Base-by-base conservation (phyloP, 2,329 filamentous ascomycete species). In the Sclerotinia glacialis region DNA sequence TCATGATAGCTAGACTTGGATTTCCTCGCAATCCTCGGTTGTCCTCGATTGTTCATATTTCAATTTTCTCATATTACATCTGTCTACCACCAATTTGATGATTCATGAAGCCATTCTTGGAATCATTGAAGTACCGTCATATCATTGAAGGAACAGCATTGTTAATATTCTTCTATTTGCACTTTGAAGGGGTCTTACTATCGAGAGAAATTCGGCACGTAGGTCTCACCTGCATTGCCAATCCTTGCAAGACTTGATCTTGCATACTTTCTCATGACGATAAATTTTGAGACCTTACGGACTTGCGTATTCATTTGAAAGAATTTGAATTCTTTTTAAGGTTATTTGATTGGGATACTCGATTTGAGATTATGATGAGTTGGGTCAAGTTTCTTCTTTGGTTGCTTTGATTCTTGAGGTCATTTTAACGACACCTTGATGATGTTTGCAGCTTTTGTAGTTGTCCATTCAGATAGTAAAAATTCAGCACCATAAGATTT, bases 101-200 rank as follows among this genome's bases (percentile, higher is more conserved):
- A 68, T 67, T 65, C 56, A 55, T 70, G 68, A 67, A 67, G 37
- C 31, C 26, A 46, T 55, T 47, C 50, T 58, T 44, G 44, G 55
- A 46, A 55, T 31, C 56, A 63, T 63, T 40, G 49, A 62, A 60
- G 14, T 23, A 44, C 34, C 54, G 63, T 65, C 52, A 60, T 26
- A 61, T 52, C 23, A 65, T 61, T 65, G 64, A 53, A 65, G 55
- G 53, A 65, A 50, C 21, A 65, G 26, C 64, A 61, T 21, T 61
- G 64, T 61, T 61, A 44, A 46, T 49, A 61, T 65, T 44, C 34
- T 61, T 52, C 31, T 34, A 40, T 53, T 50, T 21, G 5, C 26
- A 31, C n/a, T 31, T 9, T 55, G 37, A 46, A 64, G 61, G 61
- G 26, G 14, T 64, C 46, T 28, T 52, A 42, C 55, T 52, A 52